A percentile compares a stretch with the other conserved stretches of the same genome.
These are phyloP conservation scores for Ustilago loliicola DNA, from an alignment of 1,284 basidiomycete genomes.

Conservation along the genomic window DNA sequence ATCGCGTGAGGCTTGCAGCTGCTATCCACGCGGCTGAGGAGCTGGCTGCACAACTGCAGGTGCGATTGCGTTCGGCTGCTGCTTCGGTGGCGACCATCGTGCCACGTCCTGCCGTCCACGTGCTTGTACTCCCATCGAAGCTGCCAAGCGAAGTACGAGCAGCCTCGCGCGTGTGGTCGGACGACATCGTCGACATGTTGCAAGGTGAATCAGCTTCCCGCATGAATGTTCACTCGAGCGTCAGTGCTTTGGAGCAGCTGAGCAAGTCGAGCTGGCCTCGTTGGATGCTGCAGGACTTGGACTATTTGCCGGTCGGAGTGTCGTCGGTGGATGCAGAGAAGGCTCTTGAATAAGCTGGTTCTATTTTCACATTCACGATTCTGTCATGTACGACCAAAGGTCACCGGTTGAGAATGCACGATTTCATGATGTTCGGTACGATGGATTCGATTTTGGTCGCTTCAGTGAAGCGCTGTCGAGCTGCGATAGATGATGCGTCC, in stretches of 20 bases:
- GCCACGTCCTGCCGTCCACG: slow-evolving; percentile 54
- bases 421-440: background rate
- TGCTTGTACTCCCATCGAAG: slow-evolving; percentile 56
- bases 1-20: slow-evolving; percentile 30
- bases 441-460: background rate
- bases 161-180: slow-evolving; percentile 52
- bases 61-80: slow-evolving; percentile 9
- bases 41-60: slow-evolving; percentile 32
- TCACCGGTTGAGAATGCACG: slow-evolving; percentile 7
- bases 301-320: slow-evolving; percentile 53
- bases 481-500: background rate
- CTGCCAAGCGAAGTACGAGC: slow-evolving; percentile 54
- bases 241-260: slow-evolving; percentile 36
- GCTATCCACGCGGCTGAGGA: slow-evolving; percentile 50
- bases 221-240: slow-evolving; percentile 48
- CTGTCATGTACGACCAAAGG: slow-evolving; percentile 7
- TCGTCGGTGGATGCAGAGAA: slow-evolving; percentile 26
- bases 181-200: slow-evolving; percentile 34
- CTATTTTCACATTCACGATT: background rate
- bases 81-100: slow-evolving; percentile 20
- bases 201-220: slow-evolving; percentile 18
- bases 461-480: background rate
- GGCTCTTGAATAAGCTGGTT: slow-evolving; percentile 17
- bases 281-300: slow-evolving; percentile 32
- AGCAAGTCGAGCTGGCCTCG: slow-evolving; percentile 28